Conservation (phyloP, 2,329 filamentous ascomycete genomes). For the Ciborinia camelliae region DNA sequence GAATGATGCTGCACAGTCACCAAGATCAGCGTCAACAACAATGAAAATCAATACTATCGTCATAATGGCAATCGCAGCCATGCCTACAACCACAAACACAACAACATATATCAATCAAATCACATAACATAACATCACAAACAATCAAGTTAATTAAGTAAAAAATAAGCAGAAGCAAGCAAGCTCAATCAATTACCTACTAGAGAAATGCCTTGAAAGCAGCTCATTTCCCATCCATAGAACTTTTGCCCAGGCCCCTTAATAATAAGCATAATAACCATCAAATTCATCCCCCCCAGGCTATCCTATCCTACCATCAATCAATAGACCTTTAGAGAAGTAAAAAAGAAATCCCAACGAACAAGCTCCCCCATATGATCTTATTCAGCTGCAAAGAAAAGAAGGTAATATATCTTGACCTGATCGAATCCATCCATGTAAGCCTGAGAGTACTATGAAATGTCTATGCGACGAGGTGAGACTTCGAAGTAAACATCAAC, state of each 20-base stretch:
- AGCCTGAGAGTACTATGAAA: not conserved
- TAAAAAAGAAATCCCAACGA: constrained; percentile 3
- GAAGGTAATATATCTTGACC: not conserved
- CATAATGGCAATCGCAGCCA: too few relatives aligned
- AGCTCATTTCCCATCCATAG: constrained; percentile 7
- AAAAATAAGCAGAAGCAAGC: not conserved
- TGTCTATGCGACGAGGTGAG: not conserved
- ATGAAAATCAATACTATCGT: too few relatives aligned
- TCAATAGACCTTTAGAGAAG: not conserved
- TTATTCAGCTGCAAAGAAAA: not conserved
- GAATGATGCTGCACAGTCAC: too few relatives aligned
- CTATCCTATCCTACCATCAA: not conserved
- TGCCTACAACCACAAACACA: not conserved
- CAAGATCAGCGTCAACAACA: too few relatives aligned
- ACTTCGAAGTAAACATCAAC: not conserved
- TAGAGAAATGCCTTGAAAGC: not conserved
- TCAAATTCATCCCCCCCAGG: not conserved
- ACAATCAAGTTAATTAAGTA: not conserved
- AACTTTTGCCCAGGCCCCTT: not conserved
- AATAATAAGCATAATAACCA: not conserved
- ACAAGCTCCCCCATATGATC: not conserved
- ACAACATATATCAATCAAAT: too few relatives aligned
- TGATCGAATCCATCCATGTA: constrained; percentile 5
- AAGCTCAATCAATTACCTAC: constrained; percentile 4
- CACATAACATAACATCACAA: not conserved